Evolutionary conservation across 2,329 filamentous ascomycete species (phyloP), one percentile per base, ranked within the genome.

Genomic region (Aurifilum marmelostoma): DNA sequence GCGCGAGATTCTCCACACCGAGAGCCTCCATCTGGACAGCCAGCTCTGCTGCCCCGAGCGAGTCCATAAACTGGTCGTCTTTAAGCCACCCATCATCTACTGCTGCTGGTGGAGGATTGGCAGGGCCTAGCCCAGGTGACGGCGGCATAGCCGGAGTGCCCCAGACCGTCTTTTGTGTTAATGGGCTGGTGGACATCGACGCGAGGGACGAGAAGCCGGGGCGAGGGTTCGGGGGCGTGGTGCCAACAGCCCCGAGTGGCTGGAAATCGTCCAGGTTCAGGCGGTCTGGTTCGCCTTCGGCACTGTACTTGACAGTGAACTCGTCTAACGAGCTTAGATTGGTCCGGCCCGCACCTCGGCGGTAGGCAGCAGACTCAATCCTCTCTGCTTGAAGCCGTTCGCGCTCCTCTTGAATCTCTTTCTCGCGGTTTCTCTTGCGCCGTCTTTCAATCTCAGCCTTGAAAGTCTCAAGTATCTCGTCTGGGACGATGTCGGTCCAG

Each of bases 401-500:
- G 68, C 95, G 92, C 76, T 97, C 94, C 77, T 97, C 94, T 70
- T 92, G 90, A 0, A 87, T 87, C 70, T 93, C 92, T 79, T 97
- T 97, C 73, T 97, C 94, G 7, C 85, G 84, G 74, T 97, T 94
- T 66, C 87, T 86, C 78, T 91, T 93, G 67, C 93, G 85, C 66
- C 94, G 86, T 68, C 88, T 86, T 72, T 92, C 91, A 66, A 96
- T 91, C 70, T 97, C 93, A 0, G 84, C 80, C n/a, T 85, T 83
- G 79, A 97, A 97, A 1, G 86, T 85, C 52, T 89, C 89, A n/a
- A 97, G 83, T 3, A 92, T 86, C 64, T 92, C 90, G 0, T 89
- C 84, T 3, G 89, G 86, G 6, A 97, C 92, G 50, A 96, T 92
- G 73, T 97, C 94, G 3, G 92, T 94, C 94, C 94, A 97, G 78